Evolutionary conservation across 495 filamentous ascomycete species (phyloP).

Genomic region (Xylaria flabelliformis): DNA sequence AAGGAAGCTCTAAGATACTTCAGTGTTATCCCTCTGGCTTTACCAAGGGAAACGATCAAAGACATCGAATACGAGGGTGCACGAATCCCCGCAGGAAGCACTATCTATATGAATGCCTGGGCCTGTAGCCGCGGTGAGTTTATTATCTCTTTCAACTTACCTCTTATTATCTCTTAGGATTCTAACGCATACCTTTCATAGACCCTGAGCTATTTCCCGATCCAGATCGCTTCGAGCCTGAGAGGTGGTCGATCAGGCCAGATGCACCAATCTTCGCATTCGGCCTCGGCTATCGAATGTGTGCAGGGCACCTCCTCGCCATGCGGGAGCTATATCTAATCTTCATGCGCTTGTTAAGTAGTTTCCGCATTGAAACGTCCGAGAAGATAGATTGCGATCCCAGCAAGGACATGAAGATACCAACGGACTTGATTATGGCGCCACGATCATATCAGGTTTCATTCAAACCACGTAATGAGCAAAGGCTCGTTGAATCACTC

Average conservation of each 20-base stretch:
- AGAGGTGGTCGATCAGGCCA: constrained; percentile 67
- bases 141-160: neutral
- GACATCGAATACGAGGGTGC: constrained; percentile 64
- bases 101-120: constrained; percentile 71
- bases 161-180: neutral
- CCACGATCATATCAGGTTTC: constrained; percentile 61
- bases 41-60: constrained; percentile 65
- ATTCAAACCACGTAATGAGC: constrained; percentile 60
- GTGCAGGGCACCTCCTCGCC: constrained; percentile 66
- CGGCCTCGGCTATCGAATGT: constrained; percentile 71
- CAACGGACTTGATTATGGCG: constrained; percentile 64
- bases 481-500: constrained; percentile 46
- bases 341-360: constrained; percentile 66
- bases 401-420: constrained; percentile 60
- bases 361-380: constrained; percentile 61
- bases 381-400: constrained; percentile 61
- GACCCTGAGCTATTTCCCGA: constrained; percentile 65
- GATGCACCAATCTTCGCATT: constrained; percentile 68
- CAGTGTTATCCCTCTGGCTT: constrained; percentile 64
- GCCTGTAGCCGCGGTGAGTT: constrained; percentile 65
- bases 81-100: constrained; percentile 63
- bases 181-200: constrained; percentile 30
- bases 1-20: constrained; percentile 66
- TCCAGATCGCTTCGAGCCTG: constrained; percentile 64
- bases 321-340: constrained; percentile 70